Percentiles rank a stretch among this genome's conserved stretches.
These are phyloP conservation scores for Nowakowskiella sp. DNA, from an alignment of 192 early-diverging fungal species.

Conservation along the genomic window DNA sequence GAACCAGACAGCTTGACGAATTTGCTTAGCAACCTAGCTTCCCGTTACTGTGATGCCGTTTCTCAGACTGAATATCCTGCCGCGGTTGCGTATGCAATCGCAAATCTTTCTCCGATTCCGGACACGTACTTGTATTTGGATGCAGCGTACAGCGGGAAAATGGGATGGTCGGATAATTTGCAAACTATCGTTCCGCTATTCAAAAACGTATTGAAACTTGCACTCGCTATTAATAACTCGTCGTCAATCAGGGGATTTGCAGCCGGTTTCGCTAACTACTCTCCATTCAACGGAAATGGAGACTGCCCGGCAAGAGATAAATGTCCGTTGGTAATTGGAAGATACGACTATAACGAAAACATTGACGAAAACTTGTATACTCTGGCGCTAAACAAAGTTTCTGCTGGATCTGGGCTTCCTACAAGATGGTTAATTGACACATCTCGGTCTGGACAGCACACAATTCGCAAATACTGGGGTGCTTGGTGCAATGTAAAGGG, in stretches of 20 bases:
- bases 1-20: constrained; percentile 39
- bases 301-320: constrained; percentile 12
- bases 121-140: constrained; percentile 33
- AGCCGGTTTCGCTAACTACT: constrained; percentile 38
- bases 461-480: constrained; percentile 22
- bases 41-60: constrained; percentile 15
- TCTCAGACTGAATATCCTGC: constrained; percentile 20
- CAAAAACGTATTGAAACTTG: constrained; percentile 12
- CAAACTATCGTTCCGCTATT: constrained; percentile 23
- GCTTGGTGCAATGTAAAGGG: constrained; percentile 32
- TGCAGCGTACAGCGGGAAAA: constrained; percentile 40
- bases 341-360: constrained; percentile 20
- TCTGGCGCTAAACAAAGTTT: not conserved
- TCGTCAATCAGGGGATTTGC: constrained; percentile 25
- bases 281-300: constrained; percentile 27
- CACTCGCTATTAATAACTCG: constrained; percentile 12
- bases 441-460: constrained; percentile 15
- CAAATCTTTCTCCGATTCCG: constrained; percentile 15
- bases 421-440: constrained; percentile 24
- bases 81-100: constrained; percentile 36
- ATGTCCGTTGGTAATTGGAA: not conserved
- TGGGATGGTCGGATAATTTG: constrained; percentile 32
- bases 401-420: constrained; percentile 14
- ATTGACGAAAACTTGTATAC: constrained; percentile 30
- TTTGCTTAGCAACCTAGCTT: constrained; percentile 25